Evolutionary conservation across 495 filamentous ascomycete species (phyloP).

Genomic region (Echria macrotheca): DNA sequence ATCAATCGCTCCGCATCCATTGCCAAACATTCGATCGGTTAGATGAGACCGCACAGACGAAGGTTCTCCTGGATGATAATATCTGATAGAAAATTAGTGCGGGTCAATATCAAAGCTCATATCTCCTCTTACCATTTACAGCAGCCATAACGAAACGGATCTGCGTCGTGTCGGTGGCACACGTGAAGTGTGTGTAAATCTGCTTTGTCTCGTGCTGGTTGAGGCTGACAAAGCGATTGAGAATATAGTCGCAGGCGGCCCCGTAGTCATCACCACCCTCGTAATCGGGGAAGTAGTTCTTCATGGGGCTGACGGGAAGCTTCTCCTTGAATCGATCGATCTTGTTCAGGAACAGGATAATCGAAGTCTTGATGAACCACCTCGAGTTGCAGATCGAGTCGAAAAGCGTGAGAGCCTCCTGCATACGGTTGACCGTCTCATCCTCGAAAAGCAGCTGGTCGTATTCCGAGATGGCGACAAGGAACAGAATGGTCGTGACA

Average conservation of each 20-base stretch:
- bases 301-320: slow-evolving; percentile 97
- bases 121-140: slow-evolving; percentile 78
- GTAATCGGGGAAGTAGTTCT: slow-evolving; percentile 99
- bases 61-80: slow-evolving; percentile 99
- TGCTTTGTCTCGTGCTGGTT: slow-evolving; percentile 99
- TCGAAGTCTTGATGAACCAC: slow-evolving; percentile 99
- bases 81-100: slow-evolving; percentile 54
- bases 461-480: slow-evolving; percentile 98
- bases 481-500: slow-evolving; percentile 95
- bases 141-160: slow-evolving; percentile 99
- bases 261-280: slow-evolving; percentile 91
- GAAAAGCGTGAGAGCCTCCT: slow-evolving; percentile 95
- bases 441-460: slow-evolving; percentile 98
- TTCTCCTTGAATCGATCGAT: slow-evolving; percentile 99
- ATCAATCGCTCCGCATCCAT: neutral
- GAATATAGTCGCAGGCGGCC: slow-evolving; percentile 92
- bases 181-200: slow-evolving; percentile 99
- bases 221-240: slow-evolving; percentile 92
- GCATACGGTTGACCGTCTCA: slow-evolving; percentile 95
- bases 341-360: slow-evolving; percentile 99
- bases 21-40: slow-evolving; percentile 24
- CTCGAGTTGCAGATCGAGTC: slow-evolving; percentile 99
- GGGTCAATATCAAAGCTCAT: neutral
- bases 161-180: slow-evolving; percentile 95
- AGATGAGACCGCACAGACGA: slow-evolving; percentile 96